These are phyloP conservation scores for Colletotrichum theobromicola DNA, from an alignment of 2,329 filamentous ascomycete species.

Conservation along the genomic window DNA sequence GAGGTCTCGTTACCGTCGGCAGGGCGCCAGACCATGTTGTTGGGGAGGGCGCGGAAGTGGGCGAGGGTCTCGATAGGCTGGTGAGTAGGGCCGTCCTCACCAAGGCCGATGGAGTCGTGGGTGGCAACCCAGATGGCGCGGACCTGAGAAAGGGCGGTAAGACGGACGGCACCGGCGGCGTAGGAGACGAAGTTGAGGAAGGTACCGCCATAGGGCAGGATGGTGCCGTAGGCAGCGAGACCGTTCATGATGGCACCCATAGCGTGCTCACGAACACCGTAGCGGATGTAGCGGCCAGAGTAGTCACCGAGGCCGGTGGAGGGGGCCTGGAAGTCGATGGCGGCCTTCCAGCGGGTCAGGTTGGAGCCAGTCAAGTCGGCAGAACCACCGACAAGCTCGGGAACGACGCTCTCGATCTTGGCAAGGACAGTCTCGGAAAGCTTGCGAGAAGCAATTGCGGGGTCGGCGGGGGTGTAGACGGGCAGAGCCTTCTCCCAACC, in stretches of 20 bases:
- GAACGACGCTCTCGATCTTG: constrained; percentile 82
- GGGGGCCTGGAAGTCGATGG: constrained; percentile 96
- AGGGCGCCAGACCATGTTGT: constrained; percentile 99
- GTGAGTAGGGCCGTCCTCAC: constrained; percentile 98
- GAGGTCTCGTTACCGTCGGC: constrained; percentile 98
- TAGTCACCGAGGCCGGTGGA: constrained; percentile 86
- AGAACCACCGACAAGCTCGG: constrained; percentile 93
- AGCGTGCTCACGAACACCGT: constrained; percentile 89
- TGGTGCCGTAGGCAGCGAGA: constrained; percentile 91
- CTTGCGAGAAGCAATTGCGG: constrained; percentile 91
- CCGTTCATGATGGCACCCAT: constrained; percentile 97
- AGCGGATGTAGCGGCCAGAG: constrained; percentile 88
- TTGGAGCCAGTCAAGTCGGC: constrained; percentile 98
- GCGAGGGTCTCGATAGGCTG: constrained; percentile 98
- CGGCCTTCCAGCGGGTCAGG: constrained; percentile 97
- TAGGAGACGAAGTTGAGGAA: constrained; percentile 99
- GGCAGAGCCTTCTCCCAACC: constrained; percentile 96
- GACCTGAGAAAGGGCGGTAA: constrained; percentile 89
- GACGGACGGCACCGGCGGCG: constrained; percentile 91
- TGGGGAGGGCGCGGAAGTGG: constrained; percentile 98
- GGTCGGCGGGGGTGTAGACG: constrained; percentile 84
- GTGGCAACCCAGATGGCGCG: constrained; percentile 96
- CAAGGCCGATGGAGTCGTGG: constrained; percentile 98
- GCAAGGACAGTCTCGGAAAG: constrained; percentile 92
- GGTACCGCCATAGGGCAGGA: constrained; percentile 92